These are phyloP conservation scores for Penicillium psychrofluorescens DNA, from an alignment of 495 filamentous ascomycete genomes.

Conservation along the genomic window DNA sequence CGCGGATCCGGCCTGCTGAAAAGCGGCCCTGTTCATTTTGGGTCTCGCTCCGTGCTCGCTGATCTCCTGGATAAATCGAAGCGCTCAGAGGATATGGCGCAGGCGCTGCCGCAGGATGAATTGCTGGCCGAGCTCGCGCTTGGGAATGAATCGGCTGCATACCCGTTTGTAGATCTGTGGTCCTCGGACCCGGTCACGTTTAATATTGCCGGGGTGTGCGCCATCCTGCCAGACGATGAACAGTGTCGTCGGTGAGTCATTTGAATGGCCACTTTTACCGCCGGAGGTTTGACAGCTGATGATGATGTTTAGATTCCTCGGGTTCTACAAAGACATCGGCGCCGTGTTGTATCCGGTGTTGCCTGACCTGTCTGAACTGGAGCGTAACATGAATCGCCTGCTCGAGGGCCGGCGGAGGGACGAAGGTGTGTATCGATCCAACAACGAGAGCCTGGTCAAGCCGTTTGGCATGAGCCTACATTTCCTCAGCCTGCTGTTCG, in stretches of 20 bases:
- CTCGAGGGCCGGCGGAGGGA: constrained; percentile 54
- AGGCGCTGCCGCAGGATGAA: constrained; percentile 64
- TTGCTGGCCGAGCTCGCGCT: constrained; percentile 75
- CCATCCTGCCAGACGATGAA: constrained; percentile 56
- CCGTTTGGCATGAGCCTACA: constrained; percentile 38
- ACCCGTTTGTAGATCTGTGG: constrained; percentile 67
- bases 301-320: constrained; percentile 48
- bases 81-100: constrained; percentile 27
- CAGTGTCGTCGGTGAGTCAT: constrained; percentile 50
- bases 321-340: constrained; percentile 68
- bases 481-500: constrained; percentile 53
- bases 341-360: constrained; percentile 76
- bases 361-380: constrained; percentile 58
- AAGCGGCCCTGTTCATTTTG: constrained; percentile 49
- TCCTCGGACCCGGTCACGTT: constrained; percentile 58
- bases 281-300: not conserved
- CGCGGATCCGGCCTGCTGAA: constrained; percentile 28
- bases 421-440: constrained; percentile 34
- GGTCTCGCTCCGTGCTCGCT: constrained; percentile 47
- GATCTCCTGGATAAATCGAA: constrained; percentile 40
- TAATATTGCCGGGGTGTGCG: constrained; percentile 61
- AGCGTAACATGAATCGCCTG: constrained; percentile 58
- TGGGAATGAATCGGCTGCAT: constrained; percentile 70
- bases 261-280: no score
- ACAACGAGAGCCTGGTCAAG: constrained; percentile 28